phyloP scores from a whole-genome alignment of 441 rosid genomes.

The Cnidoscolus chayamansa region DNA sequence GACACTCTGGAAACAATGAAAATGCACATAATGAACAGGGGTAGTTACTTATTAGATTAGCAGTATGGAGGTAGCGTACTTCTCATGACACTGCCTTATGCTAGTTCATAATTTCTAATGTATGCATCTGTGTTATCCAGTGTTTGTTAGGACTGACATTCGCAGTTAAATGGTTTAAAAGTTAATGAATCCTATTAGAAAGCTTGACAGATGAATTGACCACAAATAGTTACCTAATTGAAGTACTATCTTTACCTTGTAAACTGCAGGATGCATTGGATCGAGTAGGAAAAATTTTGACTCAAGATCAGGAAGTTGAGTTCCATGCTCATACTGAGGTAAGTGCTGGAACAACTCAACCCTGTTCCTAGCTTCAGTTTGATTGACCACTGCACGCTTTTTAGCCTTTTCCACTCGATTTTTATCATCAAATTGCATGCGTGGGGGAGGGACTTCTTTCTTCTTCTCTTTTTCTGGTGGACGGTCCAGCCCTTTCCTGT shows the following conservation, averaged over 20 bases:
- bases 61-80: not conserved
- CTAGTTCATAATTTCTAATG: not conserved
- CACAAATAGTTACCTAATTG: conserved; percentile 6
- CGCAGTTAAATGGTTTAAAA: not conserved
- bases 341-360: conserved; percentile 86
- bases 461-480: conserved; percentile 68
- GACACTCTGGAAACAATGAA: not conserved
- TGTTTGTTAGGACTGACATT: not conserved
- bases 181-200: not conserved
- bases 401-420: conserved; percentile 86
- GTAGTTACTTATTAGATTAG: not conserved
- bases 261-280: conserved; percentile 77
- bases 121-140: not conserved
- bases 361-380: conserved; percentile 80
- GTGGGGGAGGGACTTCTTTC: conserved; percentile 80
- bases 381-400: conserved; percentile 74
- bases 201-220: conserved; percentile 13
- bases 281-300: conserved; percentile 68
- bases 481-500: conserved; percentile 54
- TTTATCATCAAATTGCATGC: conserved; percentile 88
- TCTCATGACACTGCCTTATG: not conserved
- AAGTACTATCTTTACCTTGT: conserved; percentile 78
- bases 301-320: conserved; percentile 69
- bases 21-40: not conserved
- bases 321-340: conserved; percentile 84